Conservation (phyloP, 306 rosid genomes). For the Quillaja saponaria region DNA sequence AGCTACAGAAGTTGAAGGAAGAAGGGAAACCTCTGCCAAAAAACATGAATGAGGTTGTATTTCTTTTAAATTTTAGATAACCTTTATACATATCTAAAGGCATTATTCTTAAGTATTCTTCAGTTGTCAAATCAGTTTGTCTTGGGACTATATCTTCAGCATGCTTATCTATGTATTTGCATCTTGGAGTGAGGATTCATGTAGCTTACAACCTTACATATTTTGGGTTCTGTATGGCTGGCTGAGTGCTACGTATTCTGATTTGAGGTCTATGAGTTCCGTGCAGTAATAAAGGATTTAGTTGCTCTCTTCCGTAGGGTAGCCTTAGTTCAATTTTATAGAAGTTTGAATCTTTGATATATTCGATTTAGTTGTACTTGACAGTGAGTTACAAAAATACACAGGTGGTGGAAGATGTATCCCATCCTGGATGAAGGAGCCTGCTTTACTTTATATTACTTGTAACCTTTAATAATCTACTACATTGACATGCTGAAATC, state of each 20-base stretch:
- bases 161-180: neutral
- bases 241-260: neutral
- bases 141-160: neutral
- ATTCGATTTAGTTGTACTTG: no score
- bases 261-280: neutral
- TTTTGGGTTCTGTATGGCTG: constrained; percentile 4
- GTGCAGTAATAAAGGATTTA: constrained; percentile 1
- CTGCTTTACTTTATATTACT: neutral
- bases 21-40: constrained; percentile 92
- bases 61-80: constrained; percentile 15
- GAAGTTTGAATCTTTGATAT: neutral
- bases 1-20: constrained; percentile 64
- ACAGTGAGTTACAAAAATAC: no score
- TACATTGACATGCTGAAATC: no score
- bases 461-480: no score
- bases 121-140: neutral
- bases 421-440: neutral
- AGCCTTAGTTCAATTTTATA: neutral
- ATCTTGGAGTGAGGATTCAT: constrained; percentile 6
- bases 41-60: constrained; percentile 60
- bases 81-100: no score
- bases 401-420: neutral
- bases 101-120: constrained; percentile 3
- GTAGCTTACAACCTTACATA: neutral
- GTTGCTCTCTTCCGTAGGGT: neutral